A percentile compares a stretch with the other conserved stretches of the same genome.
phyloP scores from a whole-genome alignment of 176 grass and related monocot genomes.

The Avena eriantha region DNA sequence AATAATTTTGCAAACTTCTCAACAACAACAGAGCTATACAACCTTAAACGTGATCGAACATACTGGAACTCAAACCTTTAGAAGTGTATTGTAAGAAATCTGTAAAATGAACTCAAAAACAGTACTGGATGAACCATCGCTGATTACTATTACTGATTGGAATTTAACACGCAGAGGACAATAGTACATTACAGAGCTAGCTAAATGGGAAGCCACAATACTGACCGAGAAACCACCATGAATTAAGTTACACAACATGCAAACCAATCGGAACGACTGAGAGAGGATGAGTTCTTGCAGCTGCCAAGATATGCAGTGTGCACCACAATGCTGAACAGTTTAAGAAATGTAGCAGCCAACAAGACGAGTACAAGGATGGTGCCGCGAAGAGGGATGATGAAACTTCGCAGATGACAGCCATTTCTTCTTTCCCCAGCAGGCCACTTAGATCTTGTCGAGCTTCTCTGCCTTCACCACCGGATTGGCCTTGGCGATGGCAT shows the following conservation, averaged over 20 bases:
- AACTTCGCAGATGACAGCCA: conserved; percentile 30
- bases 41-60: background rate
- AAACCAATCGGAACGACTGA: conserved; percentile 61
- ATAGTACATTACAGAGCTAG: conserved; percentile 62
- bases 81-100: background rate
- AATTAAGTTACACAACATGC: conserved; percentile 66
- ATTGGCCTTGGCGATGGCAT: conserved; percentile 95
- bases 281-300: conserved; percentile 48
- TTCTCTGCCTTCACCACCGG: conserved; percentile 98
- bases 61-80: background rate
- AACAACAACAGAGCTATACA: background rate
- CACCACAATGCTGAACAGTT: conserved; percentile 45
- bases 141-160: conserved; percentile 63
- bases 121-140: conserved; percentile 49
- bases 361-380: conserved; percentile 56
- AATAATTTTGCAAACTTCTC: background rate
- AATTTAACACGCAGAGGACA: conserved; percentile 52
- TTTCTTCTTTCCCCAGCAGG: conserved; percentile 12
- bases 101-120: background rate
- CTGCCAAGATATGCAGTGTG: conserved; percentile 57
- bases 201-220: conserved; percentile 65
- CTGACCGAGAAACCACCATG: conserved; percentile 52
- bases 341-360: conserved; percentile 44
- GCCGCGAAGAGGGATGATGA: conserved; percentile 41
- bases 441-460: conserved; percentile 92